These are phyloP conservation scores for Haberlea rhodopensis DNA, from an alignment of 257 asterid species.

Conservation along the genomic window DNA sequence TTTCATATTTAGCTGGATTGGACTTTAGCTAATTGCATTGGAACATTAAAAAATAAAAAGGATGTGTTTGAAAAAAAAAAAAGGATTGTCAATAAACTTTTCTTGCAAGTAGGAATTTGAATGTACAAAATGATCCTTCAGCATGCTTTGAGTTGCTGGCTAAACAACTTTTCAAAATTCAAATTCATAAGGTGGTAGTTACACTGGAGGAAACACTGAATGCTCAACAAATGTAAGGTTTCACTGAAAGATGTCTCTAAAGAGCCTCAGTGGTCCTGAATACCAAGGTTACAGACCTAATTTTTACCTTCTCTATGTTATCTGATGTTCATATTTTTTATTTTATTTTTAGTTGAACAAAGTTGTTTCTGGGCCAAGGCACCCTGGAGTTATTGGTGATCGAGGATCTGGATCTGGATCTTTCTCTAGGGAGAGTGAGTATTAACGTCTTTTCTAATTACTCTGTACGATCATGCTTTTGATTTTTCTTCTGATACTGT, in stretches of 20 bases:
- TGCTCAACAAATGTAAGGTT: not conserved
- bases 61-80: not conserved
- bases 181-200: not conserved
- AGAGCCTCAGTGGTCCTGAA: not conserved
- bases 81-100: not conserved
- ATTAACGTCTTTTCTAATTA: not conserved
- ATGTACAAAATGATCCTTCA: not conserved
- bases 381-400: slow-evolving; percentile 57
- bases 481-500: not conserved
- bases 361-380: slow-evolving; percentile 48
- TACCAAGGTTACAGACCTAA: not conserved
- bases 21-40: not conserved
- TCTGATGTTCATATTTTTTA: not conserved
- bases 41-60: not conserved
- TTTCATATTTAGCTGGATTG: not conserved
- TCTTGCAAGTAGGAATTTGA: not conserved
- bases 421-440: slow-evolving; percentile 61
- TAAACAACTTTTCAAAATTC: not conserved
- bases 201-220: not conserved
- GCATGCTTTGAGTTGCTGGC: not conserved
- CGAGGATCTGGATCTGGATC: slow-evolving; percentile 53
- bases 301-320: not conserved
- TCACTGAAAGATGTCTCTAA: not conserved
- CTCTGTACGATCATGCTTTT: not conserved
- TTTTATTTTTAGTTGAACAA: slow-evolving; percentile 49